Evolutionary conservation across 208 protist species (phyloP), one percentile per base, ranked within the genome.

Genomic region (Wallacemonas sp.): DNA sequence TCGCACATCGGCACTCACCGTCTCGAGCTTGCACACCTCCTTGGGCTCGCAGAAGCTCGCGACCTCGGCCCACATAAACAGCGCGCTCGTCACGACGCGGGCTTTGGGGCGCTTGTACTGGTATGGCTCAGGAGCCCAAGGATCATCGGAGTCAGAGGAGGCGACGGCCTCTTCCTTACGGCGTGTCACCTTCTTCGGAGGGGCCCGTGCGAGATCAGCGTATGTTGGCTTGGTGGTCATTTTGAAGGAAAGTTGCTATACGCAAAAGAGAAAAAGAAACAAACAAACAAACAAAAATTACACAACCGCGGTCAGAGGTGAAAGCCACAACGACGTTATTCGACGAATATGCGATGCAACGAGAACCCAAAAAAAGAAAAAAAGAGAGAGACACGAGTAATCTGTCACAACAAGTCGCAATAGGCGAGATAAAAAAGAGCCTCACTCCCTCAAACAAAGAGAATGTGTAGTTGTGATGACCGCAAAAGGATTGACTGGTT

Each of bases 21-120:
- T 51, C 56, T 92, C 79, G 8, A 95, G 24, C 56, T 75, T 42
- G 36, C 63, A 79, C 30, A 92, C 89, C 44, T 77, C 73, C 24
- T 36, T 27, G n/a, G 86, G 86, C 15, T 55, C 26, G 38, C 68
- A 76, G 70, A 89, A 95, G 62, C 69, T 56, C 1, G 85, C 89
- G 22, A 92, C 77, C 11, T 66, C 60, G 51, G 86, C 82, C 86
- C 89, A 95, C 77, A 87, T 77, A 47, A 90, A 92, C 12, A 92
- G 75, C 4, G 70, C 70, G 2, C 21, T 49, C 0, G 73, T 73
- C 19, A 85, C 19, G 19, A 77, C 77, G 2, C 42, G 60, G 1
- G 70, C 66, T 62, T 89, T 84, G 17, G 72, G 71, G 21, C 54
- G 79, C 44, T 54, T 75, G 74, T 82, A 76, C 44, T 75, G 51